Evolutionary conservation across 2,329 filamentous ascomycete genomes (phyloP), one percentile per base, ranked within the genome.

Genomic region (Aspergillus sergii): DNA sequence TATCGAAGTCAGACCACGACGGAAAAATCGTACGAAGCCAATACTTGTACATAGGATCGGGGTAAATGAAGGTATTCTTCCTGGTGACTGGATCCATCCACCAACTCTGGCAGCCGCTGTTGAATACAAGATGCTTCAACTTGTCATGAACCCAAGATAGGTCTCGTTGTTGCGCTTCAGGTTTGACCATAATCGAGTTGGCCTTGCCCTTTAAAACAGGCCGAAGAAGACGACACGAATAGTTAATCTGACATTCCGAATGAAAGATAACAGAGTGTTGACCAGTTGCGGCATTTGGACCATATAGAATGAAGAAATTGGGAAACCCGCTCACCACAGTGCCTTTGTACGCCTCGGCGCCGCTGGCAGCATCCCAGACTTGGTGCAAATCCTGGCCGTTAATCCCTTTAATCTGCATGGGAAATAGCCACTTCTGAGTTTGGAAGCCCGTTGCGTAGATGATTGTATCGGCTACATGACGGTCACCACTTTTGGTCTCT

Each of bases 1-100:
- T 19, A n/a, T 41, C 16, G 7, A 41, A 41, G 16, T 19, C 36
- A 41, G 36, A 16, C 45, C 45, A 34, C 16, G 36, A 19, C 16
- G 36, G 36, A 9, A 55, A 64, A 26, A 68, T 63, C n/a, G 66
- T 68, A 26, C 66, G 64, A 23, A 57, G 32, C 66, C 64, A 68
- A 60, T 68, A 68, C 57, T 61, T 62, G 51, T 66, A 68, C 66
- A 68, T 68, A 9, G 66, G 66, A 36, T 68, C 66, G 4, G 66
- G 64, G 26, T 68, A 68, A 45, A 68, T 68, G 41, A 67, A 67
- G 5, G 65, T 67, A 39, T 67, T 67, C 59, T 67, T 65, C 53
- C 60, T 65, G 19, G 61, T 67, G 8, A 60, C 53, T 1, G 61
- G 66, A 30, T 41, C 7, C 36, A 41, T 41, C 16, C 36, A 41